phyloP scores from a whole-genome alignment of 2,329 filamentous ascomycete species.

The Talaromyces rugulosus region DNA sequence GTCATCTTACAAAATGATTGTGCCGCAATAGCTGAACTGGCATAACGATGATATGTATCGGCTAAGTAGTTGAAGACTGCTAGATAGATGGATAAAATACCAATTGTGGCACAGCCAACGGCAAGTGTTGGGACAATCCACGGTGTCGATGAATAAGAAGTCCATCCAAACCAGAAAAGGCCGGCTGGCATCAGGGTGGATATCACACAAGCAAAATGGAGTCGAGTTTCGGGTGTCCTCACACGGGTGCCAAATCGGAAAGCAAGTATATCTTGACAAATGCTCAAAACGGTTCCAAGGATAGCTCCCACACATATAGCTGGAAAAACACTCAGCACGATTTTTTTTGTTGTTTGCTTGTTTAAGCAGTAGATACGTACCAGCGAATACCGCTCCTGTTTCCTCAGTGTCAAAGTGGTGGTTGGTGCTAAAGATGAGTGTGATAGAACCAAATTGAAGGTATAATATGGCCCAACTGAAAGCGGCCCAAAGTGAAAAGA shows the following conservation, averaged over 20 bases:
- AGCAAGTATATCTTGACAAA: conserved; percentile 66
- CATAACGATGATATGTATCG: conserved; percentile 80
- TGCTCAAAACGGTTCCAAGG: conserved; percentile 63
- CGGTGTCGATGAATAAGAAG: conserved; percentile 56
- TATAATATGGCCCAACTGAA: conserved; percentile 91
- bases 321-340: conserved; percentile 3
- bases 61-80: conserved; percentile 91
- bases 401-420: conserved; percentile 66
- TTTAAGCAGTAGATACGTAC: conserved; percentile 21
- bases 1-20: conserved; percentile 65
- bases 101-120: conserved; percentile 71
- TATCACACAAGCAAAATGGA: conserved; percentile 80
- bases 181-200: conserved; percentile 72
- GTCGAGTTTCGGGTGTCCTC: conserved; percentile 64
- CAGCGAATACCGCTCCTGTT: conserved; percentile 66
- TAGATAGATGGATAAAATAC: conserved; percentile 82
- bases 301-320: conserved; percentile 65
- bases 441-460: conserved; percentile 74
- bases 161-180: conserved; percentile 77
- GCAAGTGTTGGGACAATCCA: conserved; percentile 71
- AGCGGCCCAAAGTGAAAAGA: conserved; percentile 83
- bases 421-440: conserved; percentile 66
- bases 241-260: conserved; percentile 44
- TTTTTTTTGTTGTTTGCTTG: background rate
- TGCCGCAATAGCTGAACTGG: conserved; percentile 78